Evolutionary conservation across 192 early-diverging fungal species (phyloP).

Genomic region (Coemansia sp.): DNA sequence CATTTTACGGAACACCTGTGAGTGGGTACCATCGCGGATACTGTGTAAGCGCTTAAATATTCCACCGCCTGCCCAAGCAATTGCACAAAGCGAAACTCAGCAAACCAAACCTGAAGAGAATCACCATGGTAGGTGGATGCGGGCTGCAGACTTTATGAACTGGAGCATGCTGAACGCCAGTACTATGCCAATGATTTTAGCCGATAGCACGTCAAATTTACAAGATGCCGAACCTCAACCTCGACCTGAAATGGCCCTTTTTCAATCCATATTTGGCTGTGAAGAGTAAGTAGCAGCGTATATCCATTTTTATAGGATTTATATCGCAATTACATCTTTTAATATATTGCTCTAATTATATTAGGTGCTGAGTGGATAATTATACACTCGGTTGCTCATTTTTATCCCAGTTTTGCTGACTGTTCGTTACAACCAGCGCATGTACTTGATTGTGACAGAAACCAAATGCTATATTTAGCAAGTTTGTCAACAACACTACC

Average conservation of each 20-base stretch:
- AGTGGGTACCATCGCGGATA: slow-evolving; percentile 26
- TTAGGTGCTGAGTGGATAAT: slow-evolving; percentile 67
- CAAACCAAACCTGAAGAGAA: background rate
- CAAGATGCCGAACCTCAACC: background rate
- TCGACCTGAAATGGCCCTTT: slow-evolving; percentile 21
- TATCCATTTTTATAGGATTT: background rate
- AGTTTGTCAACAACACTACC: slow-evolving; percentile 74
- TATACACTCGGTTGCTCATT: slow-evolving; percentile 64
- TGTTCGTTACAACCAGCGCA: slow-evolving; percentile 71
- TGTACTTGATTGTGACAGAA: slow-evolving; percentile 74
- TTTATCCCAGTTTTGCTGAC: slow-evolving; percentile 75
- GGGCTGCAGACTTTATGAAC: slow-evolving; percentile 22
- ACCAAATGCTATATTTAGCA: slow-evolving; percentile 62
- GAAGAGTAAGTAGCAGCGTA: background rate
- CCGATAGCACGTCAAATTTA: background rate
- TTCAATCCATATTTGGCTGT: slow-evolving; percentile 32
- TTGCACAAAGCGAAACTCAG: background rate
- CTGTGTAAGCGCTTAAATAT: slow-evolving; percentile 40
- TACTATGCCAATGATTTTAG: background rate
- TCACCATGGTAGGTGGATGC: slow-evolving; percentile 1
- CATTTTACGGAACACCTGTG: slow-evolving; percentile 9
- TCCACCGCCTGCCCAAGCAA: slow-evolving; percentile 11
- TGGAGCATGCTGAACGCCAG: background rate
- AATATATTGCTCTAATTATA: slow-evolving; percentile 40
- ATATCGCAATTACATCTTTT: no score